A percentile compares a stretch with the other conserved stretches of the same genome.
phyloP scores from a whole-genome alignment of 129 eudicot species.

The Smallanthus sonchifolius region DNA sequence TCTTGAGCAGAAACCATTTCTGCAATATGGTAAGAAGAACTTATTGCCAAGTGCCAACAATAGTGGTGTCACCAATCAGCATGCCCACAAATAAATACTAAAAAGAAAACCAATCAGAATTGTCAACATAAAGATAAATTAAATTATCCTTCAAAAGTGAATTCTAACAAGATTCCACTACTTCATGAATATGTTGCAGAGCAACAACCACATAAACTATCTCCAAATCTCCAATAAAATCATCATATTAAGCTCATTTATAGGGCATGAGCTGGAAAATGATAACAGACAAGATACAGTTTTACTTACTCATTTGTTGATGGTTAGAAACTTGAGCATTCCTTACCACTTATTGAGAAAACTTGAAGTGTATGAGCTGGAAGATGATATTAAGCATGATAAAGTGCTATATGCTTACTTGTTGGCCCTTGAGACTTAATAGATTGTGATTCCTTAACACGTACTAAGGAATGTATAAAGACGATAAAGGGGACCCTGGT shows the following conservation, averaged over 20 bases:
- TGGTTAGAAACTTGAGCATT: background rate
- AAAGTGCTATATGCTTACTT: background rate
- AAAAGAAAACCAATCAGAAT: background rate
- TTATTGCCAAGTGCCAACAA: slow-evolving; percentile 8
- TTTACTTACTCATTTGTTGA: background rate
- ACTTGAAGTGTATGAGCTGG: slow-evolving; percentile 4
- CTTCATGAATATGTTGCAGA: slow-evolving; percentile 11
- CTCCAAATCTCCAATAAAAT: background rate
- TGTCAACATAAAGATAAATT: background rate
- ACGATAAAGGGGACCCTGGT: background rate
- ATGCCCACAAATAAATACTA: slow-evolving; percentile 6
- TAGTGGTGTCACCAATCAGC: slow-evolving; percentile 13
- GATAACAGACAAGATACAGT: slow-evolving; percentile 7
- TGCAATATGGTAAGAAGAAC: slow-evolving; percentile 18
- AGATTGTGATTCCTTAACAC: background rate
- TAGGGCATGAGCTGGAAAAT: background rate
- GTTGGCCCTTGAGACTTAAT: background rate
- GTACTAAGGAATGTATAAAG: background rate
- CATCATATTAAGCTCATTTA: slow-evolving; percentile 5
- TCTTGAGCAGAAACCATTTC: slow-evolving; percentile 17
- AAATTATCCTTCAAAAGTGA: background rate
- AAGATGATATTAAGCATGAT: background rate
- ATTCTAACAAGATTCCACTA: slow-evolving; percentile 4
- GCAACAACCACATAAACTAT: background rate
- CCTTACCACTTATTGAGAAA: slow-evolving; percentile 3